Evolutionary conservation across 805 yeast species (phyloP), one percentile per base, ranked within the genome.

Genomic region (Wickerhamiella qilinensis): DNA sequence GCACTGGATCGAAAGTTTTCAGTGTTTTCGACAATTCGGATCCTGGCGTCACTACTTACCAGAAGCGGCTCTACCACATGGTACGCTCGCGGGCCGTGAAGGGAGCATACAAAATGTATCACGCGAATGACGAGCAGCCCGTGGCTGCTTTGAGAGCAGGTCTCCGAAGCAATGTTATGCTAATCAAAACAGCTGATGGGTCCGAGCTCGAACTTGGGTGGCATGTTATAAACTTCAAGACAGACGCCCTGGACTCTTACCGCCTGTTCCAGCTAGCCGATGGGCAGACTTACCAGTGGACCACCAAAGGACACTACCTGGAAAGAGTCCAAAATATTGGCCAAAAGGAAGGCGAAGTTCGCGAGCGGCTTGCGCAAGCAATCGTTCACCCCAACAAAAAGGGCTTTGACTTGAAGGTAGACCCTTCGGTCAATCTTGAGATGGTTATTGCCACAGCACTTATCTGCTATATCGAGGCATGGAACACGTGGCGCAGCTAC

Each of bases 261-360:
- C 62, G 80, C 47, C 62, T 69, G 62, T 75, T 75, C 53, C 67
- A 69, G 31, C 59, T 75, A 35, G 64, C 75, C 3, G 77, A 75
- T 51, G 81, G 81, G 8, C 47, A 52, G 36, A 69, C 71, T 4
- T 75, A 73, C 48, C 81, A 75, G 49, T 75, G 82, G 81, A 73
- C 81, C 3, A 64, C 67, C 24, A 63, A 63, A 37, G 79, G 77
- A 16, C 68, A 65, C 45, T 71, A 62, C 55, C 58, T 75, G 37
- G 82, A 75, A 52, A 61, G 60, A 43, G 77, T 75, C 20, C 59
- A 57, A 35, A 74, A 75, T 46, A 51, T 68, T 12, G 82, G 81
- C 9, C 78, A 75, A 50, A 71, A 70, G 53, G 79, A 73, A 45
- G 63, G 72, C 18, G 82, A 75, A 51, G 63, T 77, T 15, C 63